These are phyloP conservation scores for Scalesia atractyloides DNA, from an alignment of 129 eudicot species.

Conservation along the genomic window DNA sequence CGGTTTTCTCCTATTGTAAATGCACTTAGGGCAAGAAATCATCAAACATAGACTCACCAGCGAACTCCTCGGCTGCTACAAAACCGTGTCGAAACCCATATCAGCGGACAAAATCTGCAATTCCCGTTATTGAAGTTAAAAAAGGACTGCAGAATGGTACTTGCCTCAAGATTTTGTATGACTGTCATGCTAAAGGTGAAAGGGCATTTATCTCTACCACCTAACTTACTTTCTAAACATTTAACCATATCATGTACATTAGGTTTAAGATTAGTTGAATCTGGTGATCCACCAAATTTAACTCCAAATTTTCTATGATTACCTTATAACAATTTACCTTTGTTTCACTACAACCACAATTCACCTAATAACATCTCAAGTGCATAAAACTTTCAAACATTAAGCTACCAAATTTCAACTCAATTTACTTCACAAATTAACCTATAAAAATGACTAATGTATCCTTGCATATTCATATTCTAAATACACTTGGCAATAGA, in stretches of 20 bases:
- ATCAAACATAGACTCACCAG: conserved; percentile 19
- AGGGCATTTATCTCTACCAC: conserved; percentile 19
- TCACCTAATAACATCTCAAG: background rate
- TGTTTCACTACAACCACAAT: too few relatives aligned
- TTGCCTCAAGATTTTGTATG: background rate
- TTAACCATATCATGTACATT: conserved; percentile 22
- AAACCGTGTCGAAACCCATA: background rate
- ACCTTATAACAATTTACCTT: conserved; percentile 30
- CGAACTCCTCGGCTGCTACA: conserved; percentile 12
- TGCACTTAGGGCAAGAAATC: conserved; percentile 10
- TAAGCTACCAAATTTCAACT: conserved; percentile 23
- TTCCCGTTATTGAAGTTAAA: background rate
- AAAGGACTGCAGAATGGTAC: background rate
- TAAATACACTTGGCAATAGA: too few relatives aligned
- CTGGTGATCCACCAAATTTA: conserved; percentile 34
- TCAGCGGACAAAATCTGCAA: too few relatives aligned
- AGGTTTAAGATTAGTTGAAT: conserved; percentile 33
- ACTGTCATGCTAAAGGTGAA: conserved; percentile 15
- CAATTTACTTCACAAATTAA: conserved; percentile 1
- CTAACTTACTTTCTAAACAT: conserved; percentile 13
- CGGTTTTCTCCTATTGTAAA: too few relatives aligned
- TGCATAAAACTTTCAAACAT: background rate
- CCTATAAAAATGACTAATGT: background rate
- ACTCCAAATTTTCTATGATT: conserved; percentile 20
- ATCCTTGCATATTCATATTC: background rate